phyloP scores from a whole-genome alignment of 352 stramenopile species.

The Aphanomyces astaci region DNA sequence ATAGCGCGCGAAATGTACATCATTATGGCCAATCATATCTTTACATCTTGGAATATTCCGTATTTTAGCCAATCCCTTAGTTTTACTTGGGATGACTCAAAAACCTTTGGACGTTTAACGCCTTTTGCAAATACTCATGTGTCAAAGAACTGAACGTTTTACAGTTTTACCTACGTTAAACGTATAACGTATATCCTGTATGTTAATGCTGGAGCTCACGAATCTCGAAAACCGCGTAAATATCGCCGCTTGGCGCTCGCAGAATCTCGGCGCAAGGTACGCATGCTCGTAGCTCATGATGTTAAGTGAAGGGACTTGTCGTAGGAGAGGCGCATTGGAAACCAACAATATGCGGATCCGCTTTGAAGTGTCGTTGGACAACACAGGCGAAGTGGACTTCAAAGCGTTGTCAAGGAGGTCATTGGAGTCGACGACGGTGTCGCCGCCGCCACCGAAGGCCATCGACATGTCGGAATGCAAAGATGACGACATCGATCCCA shows the following conservation, averaged over 20 bases:
- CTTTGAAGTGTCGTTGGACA: constrained; percentile 20
- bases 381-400: constrained; percentile 58
- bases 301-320: neutral
- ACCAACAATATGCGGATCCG: constrained; percentile 11
- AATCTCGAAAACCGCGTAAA: too few relatives aligned
- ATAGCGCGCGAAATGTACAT: neutral
- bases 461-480: neutral
- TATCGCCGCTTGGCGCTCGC: too few relatives aligned
- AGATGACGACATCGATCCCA: neutral
- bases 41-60: neutral
- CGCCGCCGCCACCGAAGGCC: neutral
- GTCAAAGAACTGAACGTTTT: neutral
- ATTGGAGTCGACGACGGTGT: neutral
- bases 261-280: neutral
- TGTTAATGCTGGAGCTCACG: too few relatives aligned
- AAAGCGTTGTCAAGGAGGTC: constrained; percentile 42
- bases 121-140: neutral
- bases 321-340: neutral
- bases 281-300: neutral
- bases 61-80: neutral
- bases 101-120: neutral
- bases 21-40: neutral
- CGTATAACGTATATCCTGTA: too few relatives aligned
- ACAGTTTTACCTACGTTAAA: neutral
- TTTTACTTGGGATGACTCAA: neutral